Conservation (phyloP, 1,284 basidiomycete species). For the Cerioporus squamosus region DNA sequence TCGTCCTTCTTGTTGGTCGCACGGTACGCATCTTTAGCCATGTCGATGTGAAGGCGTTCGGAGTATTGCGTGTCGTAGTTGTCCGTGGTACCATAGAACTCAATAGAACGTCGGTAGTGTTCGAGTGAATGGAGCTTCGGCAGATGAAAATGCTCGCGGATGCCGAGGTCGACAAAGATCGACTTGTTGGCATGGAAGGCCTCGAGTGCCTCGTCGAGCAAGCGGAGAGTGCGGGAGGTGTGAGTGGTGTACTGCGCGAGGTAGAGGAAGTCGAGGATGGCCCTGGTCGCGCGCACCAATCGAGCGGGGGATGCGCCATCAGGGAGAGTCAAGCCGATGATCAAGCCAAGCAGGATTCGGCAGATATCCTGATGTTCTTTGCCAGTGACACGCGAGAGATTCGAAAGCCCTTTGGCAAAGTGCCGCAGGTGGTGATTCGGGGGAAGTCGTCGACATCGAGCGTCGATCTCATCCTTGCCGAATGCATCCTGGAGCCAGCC, state of each 20-base stretch:
- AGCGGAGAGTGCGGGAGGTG: neutral
- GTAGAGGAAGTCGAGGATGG: conserved; percentile 3
- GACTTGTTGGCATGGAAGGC: conserved; percentile 3
- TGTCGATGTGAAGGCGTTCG: conserved; percentile 32
- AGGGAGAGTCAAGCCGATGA: neutral
- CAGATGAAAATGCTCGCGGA: conserved; percentile 30
- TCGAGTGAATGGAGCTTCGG: conserved; percentile 17
- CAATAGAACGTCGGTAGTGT: conserved; percentile 1
- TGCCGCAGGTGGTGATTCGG: conserved; percentile 20
- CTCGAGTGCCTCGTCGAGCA: neutral
- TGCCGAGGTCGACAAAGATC: conserved; percentile 11
- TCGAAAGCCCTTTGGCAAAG: conserved; percentile 28
- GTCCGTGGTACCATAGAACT: conserved; percentile 5
- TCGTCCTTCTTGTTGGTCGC: neutral
- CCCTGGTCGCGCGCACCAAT: neutral
- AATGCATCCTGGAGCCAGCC: conserved; percentile 19
- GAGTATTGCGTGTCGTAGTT: conserved; percentile 11
- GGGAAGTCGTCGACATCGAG: conserved; percentile 22
- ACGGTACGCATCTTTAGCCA: conserved; percentile 28
- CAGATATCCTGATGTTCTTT: conserved; percentile 3
- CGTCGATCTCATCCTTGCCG: conserved; percentile 26
- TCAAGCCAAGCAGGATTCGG: neutral
- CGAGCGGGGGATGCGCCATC: neutral
- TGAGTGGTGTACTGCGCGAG: conserved; percentile 1
- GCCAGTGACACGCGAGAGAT: neutral